Conservation (phyloP, 2,329 filamentous ascomycete genomes). For the Aspergillus persii region DNA sequence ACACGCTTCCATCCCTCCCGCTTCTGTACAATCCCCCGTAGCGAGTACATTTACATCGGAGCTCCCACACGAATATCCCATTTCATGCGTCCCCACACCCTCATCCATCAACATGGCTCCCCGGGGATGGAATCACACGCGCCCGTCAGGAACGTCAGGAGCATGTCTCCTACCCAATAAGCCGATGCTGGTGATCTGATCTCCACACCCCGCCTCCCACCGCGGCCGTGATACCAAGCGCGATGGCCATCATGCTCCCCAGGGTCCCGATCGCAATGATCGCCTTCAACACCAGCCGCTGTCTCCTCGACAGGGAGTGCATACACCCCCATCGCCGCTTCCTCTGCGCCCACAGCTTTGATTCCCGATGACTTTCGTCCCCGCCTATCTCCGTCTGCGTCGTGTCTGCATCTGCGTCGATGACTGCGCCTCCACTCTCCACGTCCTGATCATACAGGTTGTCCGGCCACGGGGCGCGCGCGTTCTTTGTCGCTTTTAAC, state of each 20-base stretch:
- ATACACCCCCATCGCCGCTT: conserved; percentile 36
- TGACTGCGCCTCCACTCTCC: no score
- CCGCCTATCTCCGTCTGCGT: conserved; percentile 10
- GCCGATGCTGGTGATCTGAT: conserved; percentile 29
- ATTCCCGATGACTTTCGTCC: conserved; percentile 20
- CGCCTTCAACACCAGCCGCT: conserved; percentile 40
- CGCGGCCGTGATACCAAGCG: conserved; percentile 44
- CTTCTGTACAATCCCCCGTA: background rate
- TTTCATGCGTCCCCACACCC: background rate
- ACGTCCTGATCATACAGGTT: conserved; percentile 29
- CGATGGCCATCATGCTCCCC: conserved; percentile 45
- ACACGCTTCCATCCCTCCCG: background rate
- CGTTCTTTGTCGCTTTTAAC: conserved; percentile 23
- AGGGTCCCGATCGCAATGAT: conserved; percentile 42
- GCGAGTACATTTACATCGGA: background rate
- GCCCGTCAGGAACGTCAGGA: background rate
- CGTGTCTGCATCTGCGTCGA: no score
- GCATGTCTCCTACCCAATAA: conserved; percentile 16
- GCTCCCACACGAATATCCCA: background rate
- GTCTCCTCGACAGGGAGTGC: conserved; percentile 31
- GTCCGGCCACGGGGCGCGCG: conserved; percentile 9
- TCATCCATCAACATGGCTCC: background rate
- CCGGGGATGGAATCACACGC: background rate
- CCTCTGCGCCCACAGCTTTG: conserved; percentile 36
- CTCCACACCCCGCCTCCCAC: conserved; percentile 47